Percentiles rank a stretch among this genome's conserved stretches.
phyloP scores from a whole-genome alignment of 1,284 basidiomycete species.

The Leccinum idahoense region DNA sequence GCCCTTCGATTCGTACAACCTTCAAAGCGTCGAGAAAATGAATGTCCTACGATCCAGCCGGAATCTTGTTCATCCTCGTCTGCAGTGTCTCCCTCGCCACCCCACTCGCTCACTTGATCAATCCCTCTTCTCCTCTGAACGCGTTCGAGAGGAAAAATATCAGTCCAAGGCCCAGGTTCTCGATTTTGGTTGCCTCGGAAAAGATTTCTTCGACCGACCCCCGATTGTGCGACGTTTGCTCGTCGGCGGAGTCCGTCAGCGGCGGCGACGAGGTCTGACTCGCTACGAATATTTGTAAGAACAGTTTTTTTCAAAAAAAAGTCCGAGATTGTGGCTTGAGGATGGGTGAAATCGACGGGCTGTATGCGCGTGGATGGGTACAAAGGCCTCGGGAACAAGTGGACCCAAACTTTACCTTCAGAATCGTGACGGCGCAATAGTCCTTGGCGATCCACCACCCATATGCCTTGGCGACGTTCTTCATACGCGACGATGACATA shows the following conservation, averaged over 20 bases:
- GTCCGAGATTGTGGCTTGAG: too few relatives aligned
- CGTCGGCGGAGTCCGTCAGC: slow-evolving; percentile 25
- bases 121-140: slow-evolving; percentile 41
- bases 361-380: too few relatives aligned
- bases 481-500: slow-evolving; percentile 55
- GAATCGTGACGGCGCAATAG: too few relatives aligned
- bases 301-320: too few relatives aligned
- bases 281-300: too few relatives aligned
- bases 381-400: too few relatives aligned
- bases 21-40: too few relatives aligned
- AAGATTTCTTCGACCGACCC: slow-evolving; percentile 67
- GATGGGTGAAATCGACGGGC: too few relatives aligned
- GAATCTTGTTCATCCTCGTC: slow-evolving; percentile 52
- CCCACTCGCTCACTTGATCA: slow-evolving; percentile 59
- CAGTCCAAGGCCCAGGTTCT: slow-evolving; percentile 62
- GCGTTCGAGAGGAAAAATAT: slow-evolving; percentile 58
- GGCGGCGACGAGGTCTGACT: too few relatives aligned
- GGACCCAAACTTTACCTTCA: too few relatives aligned
- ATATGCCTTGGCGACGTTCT: slow-evolving; percentile 57
- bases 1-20: too few relatives aligned
- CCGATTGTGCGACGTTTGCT: slow-evolving; percentile 46
- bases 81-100: slow-evolving; percentile 66
- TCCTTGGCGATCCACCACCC: too few relatives aligned
- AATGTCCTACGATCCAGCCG: slow-evolving; percentile 10
- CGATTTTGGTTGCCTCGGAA: slow-evolving; percentile 57